A percentile compares a stretch with the other conserved stretches of the same genome.
These are phyloP conservation scores for Aristolochia fimbriata DNA, from an alignment of 164 flowering plant genomes.

Conservation along the genomic window DNA sequence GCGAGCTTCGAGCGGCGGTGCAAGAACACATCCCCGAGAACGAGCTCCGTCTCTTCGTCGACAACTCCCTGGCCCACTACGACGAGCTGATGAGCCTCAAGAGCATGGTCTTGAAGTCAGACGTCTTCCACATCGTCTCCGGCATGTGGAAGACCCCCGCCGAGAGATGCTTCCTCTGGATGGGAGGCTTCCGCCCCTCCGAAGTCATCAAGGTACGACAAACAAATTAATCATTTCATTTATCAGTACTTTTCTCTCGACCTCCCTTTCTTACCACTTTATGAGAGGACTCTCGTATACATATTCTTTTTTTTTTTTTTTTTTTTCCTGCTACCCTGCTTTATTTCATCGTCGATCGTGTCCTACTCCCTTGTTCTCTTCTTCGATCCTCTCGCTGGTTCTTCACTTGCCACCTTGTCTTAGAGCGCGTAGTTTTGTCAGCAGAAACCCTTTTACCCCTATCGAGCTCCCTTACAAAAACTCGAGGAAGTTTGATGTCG, in stretches of 20 bases:
- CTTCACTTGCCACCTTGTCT: too few species aligned
- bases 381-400: too few species aligned
- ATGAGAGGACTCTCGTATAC: background rate
- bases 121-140: constrained; percentile 83
- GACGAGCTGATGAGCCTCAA: constrained; percentile 68
- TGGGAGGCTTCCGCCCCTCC: constrained; percentile 95
- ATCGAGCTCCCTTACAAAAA: too few species aligned
- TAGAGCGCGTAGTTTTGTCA: too few species aligned
- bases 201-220: constrained; percentile 76
- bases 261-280: background rate
- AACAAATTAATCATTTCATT: too few species aligned
- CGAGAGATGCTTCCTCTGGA: constrained; percentile 96
- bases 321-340: too few species aligned
- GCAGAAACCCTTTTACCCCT: too few species aligned
- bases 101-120: constrained; percentile 60
- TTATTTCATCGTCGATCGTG: too few species aligned
- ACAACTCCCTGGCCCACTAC: constrained; percentile 64
- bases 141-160: constrained; percentile 99
- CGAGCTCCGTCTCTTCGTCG: constrained; percentile 71
- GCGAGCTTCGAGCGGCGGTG: constrained; percentile 83
- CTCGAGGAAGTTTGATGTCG: too few species aligned
- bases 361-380: too few species aligned
- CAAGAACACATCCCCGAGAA: constrained; percentile 84
- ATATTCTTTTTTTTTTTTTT: too few species aligned
- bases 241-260: background rate